These are phyloP conservation scores for Globisporangium recalcitrans DNA, from an alignment of 352 stramenopile species.

Conservation along the genomic window DNA sequence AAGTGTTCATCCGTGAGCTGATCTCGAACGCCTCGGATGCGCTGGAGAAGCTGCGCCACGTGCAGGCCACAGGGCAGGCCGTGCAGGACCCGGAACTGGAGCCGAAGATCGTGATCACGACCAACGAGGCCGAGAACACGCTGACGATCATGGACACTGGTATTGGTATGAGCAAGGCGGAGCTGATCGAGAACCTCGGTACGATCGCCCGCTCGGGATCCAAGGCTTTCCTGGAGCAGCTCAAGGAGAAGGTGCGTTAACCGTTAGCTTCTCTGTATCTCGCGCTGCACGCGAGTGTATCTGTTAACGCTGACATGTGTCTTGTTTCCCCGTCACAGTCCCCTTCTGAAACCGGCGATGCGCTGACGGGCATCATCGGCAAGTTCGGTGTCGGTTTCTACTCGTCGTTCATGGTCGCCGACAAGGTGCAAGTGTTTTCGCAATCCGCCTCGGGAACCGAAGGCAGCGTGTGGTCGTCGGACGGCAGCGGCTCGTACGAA, in stretches of 20 bases:
- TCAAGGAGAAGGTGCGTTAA: conserved; percentile 66
- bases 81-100: conserved; percentile 83
- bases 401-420: conserved; percentile 98
- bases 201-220: conserved; percentile 98
- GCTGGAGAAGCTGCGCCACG: conserved; percentile 97
- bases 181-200: conserved; percentile 97
- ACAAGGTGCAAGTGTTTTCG: conserved; percentile 93
- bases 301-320: background rate
- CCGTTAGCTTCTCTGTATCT: background rate
- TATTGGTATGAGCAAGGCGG: conserved; percentile 96
- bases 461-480: conserved; percentile 69
- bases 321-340: conserved; percentile 16
- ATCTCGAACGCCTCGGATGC: conserved; percentile 99
- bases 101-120: conserved; percentile 96
- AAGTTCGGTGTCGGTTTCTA: conserved; percentile 99
- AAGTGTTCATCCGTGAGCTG: conserved; percentile 98
- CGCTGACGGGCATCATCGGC: conserved; percentile 94
- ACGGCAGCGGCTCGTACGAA: conserved; percentile 81
- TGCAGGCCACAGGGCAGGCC: conserved; percentile 66
- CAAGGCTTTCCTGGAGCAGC: conserved; percentile 94
- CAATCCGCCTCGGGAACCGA: conserved; percentile 58
- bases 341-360: conserved; percentile 57
- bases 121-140: conserved; percentile 93
- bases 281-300: background rate
- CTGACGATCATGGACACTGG: conserved; percentile 98